Evolutionary conservation across 1,284 basidiomycete genomes (phyloP), one percentile per base, ranked within the genome.

Genomic region (Retiboletus flavoniger): DNA sequence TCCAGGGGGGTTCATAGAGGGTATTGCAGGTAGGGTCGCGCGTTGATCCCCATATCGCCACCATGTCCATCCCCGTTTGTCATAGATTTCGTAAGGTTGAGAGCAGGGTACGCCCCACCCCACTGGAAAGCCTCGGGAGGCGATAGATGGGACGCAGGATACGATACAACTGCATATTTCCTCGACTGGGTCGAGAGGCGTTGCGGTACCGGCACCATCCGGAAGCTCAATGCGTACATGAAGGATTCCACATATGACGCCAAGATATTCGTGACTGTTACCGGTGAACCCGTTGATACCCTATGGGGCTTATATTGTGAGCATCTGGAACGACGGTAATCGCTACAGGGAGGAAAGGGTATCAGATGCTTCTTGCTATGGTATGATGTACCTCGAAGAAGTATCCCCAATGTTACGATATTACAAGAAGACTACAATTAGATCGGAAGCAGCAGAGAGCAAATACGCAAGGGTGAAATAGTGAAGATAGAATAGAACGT

Each of bases 1-100:
- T 59, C 86, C 86, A 1, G 78, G 78, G 7, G 87, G 87, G 2
- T 69, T 90, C 48, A 81, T 87, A 58, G 88, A 90, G 64, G 87
- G 87, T 29, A 76, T 90, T 35, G 87, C 88, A 67, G 87, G 87
- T 86, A 55, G 45, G 75, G 10, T 10, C 24, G 21, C 9, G 10
- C 38, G 41, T 5, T 17, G 31, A 51, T 45, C 29, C 7, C 3
- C n/a, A 2, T 47, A 19, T 51, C 46, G 31, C 17, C 13, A n/a
- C 32, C 31, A 10, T 28, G 13, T 35, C 47, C 17, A 54, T 54
- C 54, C 10, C 28, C 13, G 26, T 52, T 43, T 38, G n/a, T 41
- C 34, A 31, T 39, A 89, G 87, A 90, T 67, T 89, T 78, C 67
- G 85, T 89, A 36, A 84, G 87, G 46, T 71, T 89, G 29, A 78